Conservation (phyloP, 768 basidiomycete genomes). For the Naganishia onofrii region DNA sequence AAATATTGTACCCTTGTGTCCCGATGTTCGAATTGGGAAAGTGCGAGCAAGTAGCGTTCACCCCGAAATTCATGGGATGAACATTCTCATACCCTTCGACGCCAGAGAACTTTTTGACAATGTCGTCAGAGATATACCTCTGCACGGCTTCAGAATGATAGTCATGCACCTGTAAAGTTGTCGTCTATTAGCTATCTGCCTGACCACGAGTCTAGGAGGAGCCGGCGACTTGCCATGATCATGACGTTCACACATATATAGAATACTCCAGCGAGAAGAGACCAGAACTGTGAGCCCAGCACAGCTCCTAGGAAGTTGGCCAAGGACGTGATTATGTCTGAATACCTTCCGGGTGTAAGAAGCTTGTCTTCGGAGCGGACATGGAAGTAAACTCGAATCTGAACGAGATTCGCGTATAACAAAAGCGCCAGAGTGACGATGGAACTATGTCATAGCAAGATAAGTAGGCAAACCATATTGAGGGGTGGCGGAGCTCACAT, state of each 20-base stretch:
- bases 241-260: neutral
- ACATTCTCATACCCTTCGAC: neutral
- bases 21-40: slow-evolving; percentile 2
- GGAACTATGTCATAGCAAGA: too few relatives aligned
- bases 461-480: too few relatives aligned
- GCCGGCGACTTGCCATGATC: neutral
- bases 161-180: slow-evolving; percentile 3
- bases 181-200: too few relatives aligned
- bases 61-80: neutral
- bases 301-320: neutral
- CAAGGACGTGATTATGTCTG: neutral
- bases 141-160: neutral
- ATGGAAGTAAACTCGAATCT: too few relatives aligned
- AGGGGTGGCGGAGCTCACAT: too few relatives aligned
- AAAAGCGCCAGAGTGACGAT: too few relatives aligned
- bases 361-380: too few relatives aligned
- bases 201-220: too few relatives aligned
- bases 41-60: neutral
- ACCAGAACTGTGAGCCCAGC: neutral
- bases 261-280: neutral
- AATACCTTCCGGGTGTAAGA: too few relatives aligned
- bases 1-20: neutral
- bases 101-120: neutral
- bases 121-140: neutral
- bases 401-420: too few relatives aligned